Conservation (phyloP, 345 rosid species). For the Populus nigra region DNA sequence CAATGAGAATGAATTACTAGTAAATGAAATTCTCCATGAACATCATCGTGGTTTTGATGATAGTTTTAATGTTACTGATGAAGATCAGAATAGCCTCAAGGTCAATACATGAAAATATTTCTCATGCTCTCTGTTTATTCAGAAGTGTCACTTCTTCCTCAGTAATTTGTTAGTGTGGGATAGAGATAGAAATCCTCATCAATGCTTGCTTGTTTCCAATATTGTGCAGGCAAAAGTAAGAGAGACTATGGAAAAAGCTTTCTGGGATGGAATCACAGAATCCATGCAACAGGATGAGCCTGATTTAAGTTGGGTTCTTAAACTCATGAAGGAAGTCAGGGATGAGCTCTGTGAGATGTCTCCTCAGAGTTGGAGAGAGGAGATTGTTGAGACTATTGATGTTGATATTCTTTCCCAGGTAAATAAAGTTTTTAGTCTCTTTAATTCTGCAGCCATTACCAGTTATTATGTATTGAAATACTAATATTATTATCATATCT, state of each 20-base stretch:
- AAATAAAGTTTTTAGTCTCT: slow-evolving; percentile 5
- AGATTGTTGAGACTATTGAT: slow-evolving; percentile 65
- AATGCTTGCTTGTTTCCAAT: neutral
- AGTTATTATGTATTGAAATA: no score
- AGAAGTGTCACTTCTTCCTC: neutral
- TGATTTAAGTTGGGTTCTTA: slow-evolving; percentile 58
- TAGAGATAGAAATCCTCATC: neutral
- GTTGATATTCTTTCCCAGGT: slow-evolving; percentile 78
- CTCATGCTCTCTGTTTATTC: neutral
- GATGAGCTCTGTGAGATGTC: slow-evolving; percentile 85
- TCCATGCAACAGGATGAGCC: slow-evolving; percentile 60
- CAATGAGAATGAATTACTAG: slow-evolving; percentile 73
- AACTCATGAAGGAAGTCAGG: slow-evolving; percentile 81
- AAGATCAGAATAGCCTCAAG: slow-evolving; percentile 49
- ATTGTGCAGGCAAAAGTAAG: slow-evolving; percentile 56
- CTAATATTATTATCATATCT: neutral
- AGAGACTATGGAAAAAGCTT: slow-evolving; percentile 79
- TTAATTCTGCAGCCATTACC: neutral
- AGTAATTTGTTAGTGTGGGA: neutral
- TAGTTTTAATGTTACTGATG: slow-evolving; percentile 32
- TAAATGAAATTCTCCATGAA: slow-evolving; percentile 70
- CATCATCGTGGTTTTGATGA: slow-evolving; percentile 37
- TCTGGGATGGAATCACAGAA: slow-evolving; percentile 78
- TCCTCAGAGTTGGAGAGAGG: slow-evolving; percentile 76
- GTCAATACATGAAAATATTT: slow-evolving; percentile 34